phyloP scores from a whole-genome alignment of 176 grass and related monocot genomes.

The Musa itinerans region DNA sequence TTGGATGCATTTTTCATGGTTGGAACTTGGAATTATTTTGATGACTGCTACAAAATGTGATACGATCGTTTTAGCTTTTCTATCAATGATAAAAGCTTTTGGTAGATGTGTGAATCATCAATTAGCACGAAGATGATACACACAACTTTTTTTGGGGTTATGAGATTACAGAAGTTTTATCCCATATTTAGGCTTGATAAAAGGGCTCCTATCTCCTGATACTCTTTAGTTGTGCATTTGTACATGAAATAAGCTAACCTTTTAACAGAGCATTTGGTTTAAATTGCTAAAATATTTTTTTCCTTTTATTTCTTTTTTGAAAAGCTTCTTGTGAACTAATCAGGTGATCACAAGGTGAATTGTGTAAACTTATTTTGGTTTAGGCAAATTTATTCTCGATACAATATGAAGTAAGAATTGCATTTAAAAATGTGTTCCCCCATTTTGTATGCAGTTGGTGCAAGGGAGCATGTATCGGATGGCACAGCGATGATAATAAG shows the following conservation, averaged over 20 bases:
- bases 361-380: neutral
- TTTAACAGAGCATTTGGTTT: too few relatives aligned
- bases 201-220: neutral
- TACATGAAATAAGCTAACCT: too few relatives aligned
- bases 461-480: conserved; percentile 81
- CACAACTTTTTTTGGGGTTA: neutral
- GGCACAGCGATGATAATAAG: conserved; percentile 87
- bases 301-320: neutral
- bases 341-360: neutral
- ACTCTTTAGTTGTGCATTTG: neutral
- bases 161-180: neutral
- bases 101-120: neutral
- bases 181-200: neutral
- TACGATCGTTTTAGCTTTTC: neutral
- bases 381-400: too few relatives aligned
- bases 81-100: neutral
- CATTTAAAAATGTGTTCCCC: neutral
- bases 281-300: too few relatives aligned
- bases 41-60: neutral
- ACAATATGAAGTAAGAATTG: neutral
- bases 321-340: neutral
- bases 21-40: neutral
- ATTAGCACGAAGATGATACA: neutral
- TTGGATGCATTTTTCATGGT: neutral
- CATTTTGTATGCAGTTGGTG: conserved; percentile 55